Percentiles rank a stretch among this genome's conserved stretches.
Conservation (phyloP, 768 basidiomycete species). For the Holtermanniella nyarrowii region DNA sequence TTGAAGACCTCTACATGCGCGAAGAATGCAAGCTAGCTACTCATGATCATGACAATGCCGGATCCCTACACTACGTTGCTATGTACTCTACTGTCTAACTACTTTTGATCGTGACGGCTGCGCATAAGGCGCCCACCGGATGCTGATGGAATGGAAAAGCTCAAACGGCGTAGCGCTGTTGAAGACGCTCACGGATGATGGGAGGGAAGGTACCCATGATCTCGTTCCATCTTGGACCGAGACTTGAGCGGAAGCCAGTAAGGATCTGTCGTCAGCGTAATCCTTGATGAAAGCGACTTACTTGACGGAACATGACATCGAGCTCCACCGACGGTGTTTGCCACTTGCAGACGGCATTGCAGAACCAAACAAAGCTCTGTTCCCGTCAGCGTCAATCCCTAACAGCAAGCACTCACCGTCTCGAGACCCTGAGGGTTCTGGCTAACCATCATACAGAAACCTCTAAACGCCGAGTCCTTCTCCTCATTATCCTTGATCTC, state of each 20-base stretch:
- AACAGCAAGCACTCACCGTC: constrained; percentile 52
- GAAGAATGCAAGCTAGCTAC: not conserved
- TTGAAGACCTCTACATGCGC: too few species aligned
- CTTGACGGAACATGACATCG: constrained; percentile 79
- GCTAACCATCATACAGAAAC: constrained; percentile 90
- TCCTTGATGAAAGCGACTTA: constrained; percentile 18
- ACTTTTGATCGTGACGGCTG: not conserved
- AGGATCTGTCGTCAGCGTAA: constrained; percentile 50
- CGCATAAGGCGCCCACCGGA: not conserved
- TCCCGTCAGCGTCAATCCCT: not conserved
- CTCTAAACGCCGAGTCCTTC: constrained; percentile 97
- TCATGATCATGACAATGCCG: not conserved
- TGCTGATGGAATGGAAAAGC: not conserved
- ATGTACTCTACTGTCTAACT: not conserved
- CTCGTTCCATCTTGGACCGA: constrained; percentile 65
- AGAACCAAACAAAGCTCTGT: constrained; percentile 92
- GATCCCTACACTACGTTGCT: too few species aligned
- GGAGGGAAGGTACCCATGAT: constrained; percentile 77
- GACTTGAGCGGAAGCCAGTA: constrained; percentile 79
- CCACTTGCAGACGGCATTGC: constrained; percentile 95
- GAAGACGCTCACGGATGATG: constrained; percentile 74
- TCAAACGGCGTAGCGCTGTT: constrained; percentile 74
- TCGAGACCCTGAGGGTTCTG: constrained; percentile 87
- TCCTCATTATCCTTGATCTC: constrained; percentile 99
- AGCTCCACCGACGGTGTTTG: constrained; percentile 81